A percentile compares a stretch with the other conserved stretches of the same genome.
These are phyloP conservation scores for Fistulifera pelliculosa DNA, from an alignment of 108 stramenopile genomes.

Conservation along the genomic window DNA sequence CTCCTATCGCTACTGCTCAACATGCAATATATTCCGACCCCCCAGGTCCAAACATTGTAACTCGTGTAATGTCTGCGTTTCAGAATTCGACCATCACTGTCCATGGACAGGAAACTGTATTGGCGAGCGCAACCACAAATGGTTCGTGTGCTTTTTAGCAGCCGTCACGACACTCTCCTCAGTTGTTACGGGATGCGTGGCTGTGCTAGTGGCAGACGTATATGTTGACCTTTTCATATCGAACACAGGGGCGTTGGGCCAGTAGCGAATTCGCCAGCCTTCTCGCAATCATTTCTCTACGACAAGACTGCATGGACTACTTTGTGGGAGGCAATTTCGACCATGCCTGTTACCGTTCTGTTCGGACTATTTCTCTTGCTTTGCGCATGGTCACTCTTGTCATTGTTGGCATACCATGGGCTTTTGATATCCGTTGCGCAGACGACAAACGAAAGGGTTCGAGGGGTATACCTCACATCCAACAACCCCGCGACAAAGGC, in stretches of 20 bases:
- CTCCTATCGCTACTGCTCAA: conserved; percentile 71
- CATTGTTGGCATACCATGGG: conserved; percentile 64
- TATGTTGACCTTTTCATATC: conserved; percentile 26
- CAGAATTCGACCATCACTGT: conserved; percentile 92
- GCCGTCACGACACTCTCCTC: conserved; percentile 41
- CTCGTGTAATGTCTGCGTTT: conserved; percentile 88
- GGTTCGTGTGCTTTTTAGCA: conserved; percentile 76
- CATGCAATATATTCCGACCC: conserved; percentile 85
- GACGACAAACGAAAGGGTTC: conserved; percentile 80
- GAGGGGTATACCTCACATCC: conserved; percentile 58
- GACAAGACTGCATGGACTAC: conserved; percentile 13
- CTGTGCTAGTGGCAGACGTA: conserved; percentile 8
- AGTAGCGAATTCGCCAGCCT: conserved; percentile 4
- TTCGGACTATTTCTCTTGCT: conserved; percentile 54
- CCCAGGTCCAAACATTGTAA: conserved; percentile 93
- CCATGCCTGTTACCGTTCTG: conserved; percentile 44
- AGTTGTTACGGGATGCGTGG: conserved; percentile 22
- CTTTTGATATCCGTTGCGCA: conserved; percentile 67
- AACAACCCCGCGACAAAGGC: conserved; percentile 57
- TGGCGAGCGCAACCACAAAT: conserved; percentile 85
- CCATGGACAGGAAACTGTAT: conserved; percentile 96
- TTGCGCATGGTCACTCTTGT: conserved; percentile 71
- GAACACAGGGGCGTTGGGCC: no score
- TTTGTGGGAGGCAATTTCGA: conserved; percentile 30
- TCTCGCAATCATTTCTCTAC: conserved; percentile 1